Evolutionary conservation across 2,329 filamentous ascomycete genomes (phyloP), one percentile per base, ranked within the genome.

Genomic region (Trichoderma hamatum): DNA sequence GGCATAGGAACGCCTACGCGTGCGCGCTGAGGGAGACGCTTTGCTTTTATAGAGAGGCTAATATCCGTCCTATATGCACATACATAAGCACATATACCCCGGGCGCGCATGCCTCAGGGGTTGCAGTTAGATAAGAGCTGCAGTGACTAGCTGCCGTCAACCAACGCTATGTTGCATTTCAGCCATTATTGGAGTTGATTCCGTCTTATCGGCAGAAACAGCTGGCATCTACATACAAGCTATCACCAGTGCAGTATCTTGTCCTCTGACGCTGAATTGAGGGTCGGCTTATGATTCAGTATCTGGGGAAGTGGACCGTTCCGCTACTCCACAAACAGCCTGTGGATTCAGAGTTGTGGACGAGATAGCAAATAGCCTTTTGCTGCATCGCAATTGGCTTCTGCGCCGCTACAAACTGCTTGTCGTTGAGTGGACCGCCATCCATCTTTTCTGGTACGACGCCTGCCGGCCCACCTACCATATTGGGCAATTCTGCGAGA

Each of bases 401-500:
- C 39, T 39, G 6, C 10, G 14, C 6, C n/a, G 32, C 13, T 34
- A 13, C 26, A 26, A 34, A 62, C 32, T 26, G 32, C 60, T 39
- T 54, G 49, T 32, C 14, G 24, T 32, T 16, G 46, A 3, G 61
- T 64, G 61, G 61, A 64, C 7, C 61, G 49, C 34, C 52, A 16
- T 36, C 10, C 28, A n/a, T 36, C 51, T 4, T 54, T 49, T 54
- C 32, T 49, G 46, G 24, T 24, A 52, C 32, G 46, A 30, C 7
- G 24, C 14, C 10, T 1, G 28, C 13, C 39, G 34, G 62, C 51
- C 39, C 24, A 51, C 62, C 34, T 39, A 24, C 62, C 55, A 39
- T n/a, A 65, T 65, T 52, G 26, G 51, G 62, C 34, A 65, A 65
- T 65, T 65, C 26, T 65, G 26, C 21, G 62, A 65, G 62, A 65